Conservation (phyloP, 164 flowering plant genomes). For the Annona squamosa region DNA sequence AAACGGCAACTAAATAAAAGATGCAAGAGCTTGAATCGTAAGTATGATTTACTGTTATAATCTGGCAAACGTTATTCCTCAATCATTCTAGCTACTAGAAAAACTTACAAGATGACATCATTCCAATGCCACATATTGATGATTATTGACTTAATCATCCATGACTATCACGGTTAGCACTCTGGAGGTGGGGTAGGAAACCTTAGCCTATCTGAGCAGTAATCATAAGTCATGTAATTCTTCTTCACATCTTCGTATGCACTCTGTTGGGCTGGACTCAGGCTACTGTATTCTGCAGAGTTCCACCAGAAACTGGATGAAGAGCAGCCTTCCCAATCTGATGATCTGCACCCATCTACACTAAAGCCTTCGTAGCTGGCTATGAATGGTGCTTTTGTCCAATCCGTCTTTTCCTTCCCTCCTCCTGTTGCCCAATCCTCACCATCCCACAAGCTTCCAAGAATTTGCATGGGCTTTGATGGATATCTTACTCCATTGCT, state of each 20-base stretch:
- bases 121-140: too few relatives aligned
- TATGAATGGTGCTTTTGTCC: conserved; percentile 52
- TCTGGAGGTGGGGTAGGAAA: conserved; percentile 36
- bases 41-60: too few relatives aligned
- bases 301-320: conserved; percentile 47
- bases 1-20: too few relatives aligned
- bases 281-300: conserved; percentile 17
- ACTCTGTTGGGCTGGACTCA: conserved; percentile 18
- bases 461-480: conserved; percentile 40
- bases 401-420: conserved; percentile 42
- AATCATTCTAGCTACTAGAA: too few relatives aligned
- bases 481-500: conserved; percentile 45
- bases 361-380: conserved; percentile 39
- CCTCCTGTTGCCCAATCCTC: conserved; percentile 68
- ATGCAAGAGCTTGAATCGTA: too few relatives aligned
- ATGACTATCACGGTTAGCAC: conserved; percentile 19
- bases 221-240: conserved; percentile 47
- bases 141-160: too few relatives aligned
- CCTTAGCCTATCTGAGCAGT: conserved; percentile 41
- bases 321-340: conserved; percentile 9
- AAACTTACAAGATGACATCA: too few relatives aligned
- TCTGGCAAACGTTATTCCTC: too few relatives aligned
- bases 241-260: conserved; percentile 19
- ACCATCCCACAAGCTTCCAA: conserved; percentile 64
- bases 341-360: conserved; percentile 35